Evolutionary conservation across 1,284 basidiomycete species (phyloP).

Genomic region (Irpex sp.): DNA sequence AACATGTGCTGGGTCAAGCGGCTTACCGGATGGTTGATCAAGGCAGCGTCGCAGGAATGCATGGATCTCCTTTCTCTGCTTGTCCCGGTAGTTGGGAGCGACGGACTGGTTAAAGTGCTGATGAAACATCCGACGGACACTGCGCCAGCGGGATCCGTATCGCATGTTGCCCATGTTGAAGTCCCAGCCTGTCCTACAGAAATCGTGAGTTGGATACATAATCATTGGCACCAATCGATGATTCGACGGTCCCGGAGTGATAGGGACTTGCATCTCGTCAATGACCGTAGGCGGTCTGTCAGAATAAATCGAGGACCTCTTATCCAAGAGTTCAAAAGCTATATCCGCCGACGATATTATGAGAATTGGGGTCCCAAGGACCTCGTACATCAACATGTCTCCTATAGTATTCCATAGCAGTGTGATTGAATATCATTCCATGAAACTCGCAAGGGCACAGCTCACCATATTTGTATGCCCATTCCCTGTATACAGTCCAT

Average conservation of each 20-base stretch:
- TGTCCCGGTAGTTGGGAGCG: slow-evolving; percentile 11
- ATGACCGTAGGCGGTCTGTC: neutral
- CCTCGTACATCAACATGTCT: too few relatives aligned
- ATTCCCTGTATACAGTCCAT: slow-evolving; percentile 4
- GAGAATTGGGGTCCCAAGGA: too few relatives aligned
- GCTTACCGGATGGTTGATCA: slow-evolving; percentile 1
- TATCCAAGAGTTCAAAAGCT: slow-evolving; percentile 7
- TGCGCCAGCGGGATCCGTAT: slow-evolving; percentile 31
- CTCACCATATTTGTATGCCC: slow-evolving; percentile 10
- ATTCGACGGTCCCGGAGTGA: neutral
- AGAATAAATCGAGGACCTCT: slow-evolving; percentile 11
- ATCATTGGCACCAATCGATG: neutral
- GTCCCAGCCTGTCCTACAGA: slow-evolving; percentile 22
- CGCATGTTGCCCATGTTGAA: slow-evolving; percentile 28
- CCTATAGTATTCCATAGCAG: too few relatives aligned
- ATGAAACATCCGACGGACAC: slow-evolving; percentile 21
- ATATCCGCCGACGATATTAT: neutral
- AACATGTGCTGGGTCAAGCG: neutral
- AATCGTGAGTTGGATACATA: neutral
- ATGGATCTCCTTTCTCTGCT: slow-evolving; percentile 17
- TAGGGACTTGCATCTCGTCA: neutral
- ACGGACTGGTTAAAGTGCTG: slow-evolving; percentile 15
- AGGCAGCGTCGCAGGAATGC: slow-evolving; percentile 18
- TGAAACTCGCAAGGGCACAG: neutral
- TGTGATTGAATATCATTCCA: too few relatives aligned